Evolutionary conservation across 495 filamentous ascomycete species (phyloP).

Genomic region (Penicillium coffeae): DNA sequence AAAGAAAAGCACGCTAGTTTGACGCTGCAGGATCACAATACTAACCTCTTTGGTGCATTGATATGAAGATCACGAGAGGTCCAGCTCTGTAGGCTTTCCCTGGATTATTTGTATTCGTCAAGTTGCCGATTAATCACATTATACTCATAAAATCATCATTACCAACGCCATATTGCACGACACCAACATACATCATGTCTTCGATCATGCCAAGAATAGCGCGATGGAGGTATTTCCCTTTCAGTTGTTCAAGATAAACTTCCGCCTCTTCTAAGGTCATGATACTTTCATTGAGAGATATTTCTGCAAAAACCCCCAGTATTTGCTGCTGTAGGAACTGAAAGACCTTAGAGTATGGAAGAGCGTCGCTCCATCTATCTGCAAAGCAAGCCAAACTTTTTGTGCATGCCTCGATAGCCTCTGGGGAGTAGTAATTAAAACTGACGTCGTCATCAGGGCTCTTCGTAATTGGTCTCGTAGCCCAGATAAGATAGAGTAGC

Average conservation of each 20-base stretch:
- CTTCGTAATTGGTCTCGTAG: conserved; percentile 10
- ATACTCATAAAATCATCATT: conserved; percentile 10
- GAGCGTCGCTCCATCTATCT: conserved; percentile 26
- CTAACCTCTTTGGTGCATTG: no score
- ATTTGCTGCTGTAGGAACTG: conserved; percentile 20
- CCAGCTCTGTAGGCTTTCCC: neutral
- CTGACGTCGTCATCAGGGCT: conserved; percentile 1
- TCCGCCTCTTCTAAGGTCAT: conserved; percentile 16
- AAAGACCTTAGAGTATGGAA: conserved; percentile 22
- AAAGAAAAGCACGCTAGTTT: no score
- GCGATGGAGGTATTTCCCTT: conserved; percentile 26
- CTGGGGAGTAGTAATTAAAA: conserved; percentile 11
- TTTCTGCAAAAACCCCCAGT: neutral
- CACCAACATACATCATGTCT: conserved; percentile 25
- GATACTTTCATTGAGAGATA: neutral
- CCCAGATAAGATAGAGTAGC: conserved; percentile 33
- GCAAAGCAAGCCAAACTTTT: conserved; percentile 23
- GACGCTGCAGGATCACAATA: no score
- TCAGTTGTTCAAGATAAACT: conserved; percentile 19
- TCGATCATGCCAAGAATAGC: conserved; percentile 33
- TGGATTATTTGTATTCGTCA: neutral
- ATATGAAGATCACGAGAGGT: no score
- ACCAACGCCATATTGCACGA: conserved; percentile 5
- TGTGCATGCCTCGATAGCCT: conserved; percentile 21
- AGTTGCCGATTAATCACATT: neutral